Conservation (phyloP, 169 alveolate genomes). For the Haemoproteus tartakovskyi region DNA sequence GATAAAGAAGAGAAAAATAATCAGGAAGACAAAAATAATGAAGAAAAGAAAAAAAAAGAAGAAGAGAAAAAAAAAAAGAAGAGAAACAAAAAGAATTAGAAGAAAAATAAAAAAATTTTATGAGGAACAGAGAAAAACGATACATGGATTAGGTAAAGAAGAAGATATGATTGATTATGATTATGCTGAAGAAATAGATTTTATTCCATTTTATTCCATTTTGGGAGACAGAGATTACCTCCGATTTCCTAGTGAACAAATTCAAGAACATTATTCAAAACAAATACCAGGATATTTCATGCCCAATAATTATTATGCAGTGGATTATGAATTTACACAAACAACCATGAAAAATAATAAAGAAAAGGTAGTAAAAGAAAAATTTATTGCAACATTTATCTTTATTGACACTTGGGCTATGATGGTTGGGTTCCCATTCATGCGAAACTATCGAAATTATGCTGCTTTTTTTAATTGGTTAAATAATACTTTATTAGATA, state of each 20-base stretch:
- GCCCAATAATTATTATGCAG: conserved; percentile 56
- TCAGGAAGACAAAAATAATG: not conserved
- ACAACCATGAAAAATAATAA: conserved; percentile 1
- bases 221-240: conserved; percentile 62
- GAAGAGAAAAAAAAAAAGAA: not conserved
- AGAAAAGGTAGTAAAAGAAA: conserved; percentile 7
- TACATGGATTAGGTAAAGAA: conserved; percentile 12
- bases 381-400: conserved; percentile 50
- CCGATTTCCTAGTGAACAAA: conserved; percentile 58
- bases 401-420: conserved; percentile 62
- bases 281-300: conserved; percentile 58
- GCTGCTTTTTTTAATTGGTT: conserved; percentile 58
- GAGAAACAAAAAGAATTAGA: not conserved
- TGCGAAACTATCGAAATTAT: conserved; percentile 53
- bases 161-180: conserved; percentile 8
- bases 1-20: conserved; percentile 8
- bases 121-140: no score
- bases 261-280: conserved; percentile 60
- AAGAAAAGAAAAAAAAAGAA: not conserved
- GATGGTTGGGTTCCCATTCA: conserved; percentile 61
- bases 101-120: not conserved
- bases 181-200: not conserved
- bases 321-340: conserved; percentile 39
- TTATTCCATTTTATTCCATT: conserved; percentile 56
- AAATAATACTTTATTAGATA: conserved; percentile 48